phyloP scores from a whole-genome alignment of 2,329 filamentous ascomycete species.

The Colletotrichum liaoningense region DNA sequence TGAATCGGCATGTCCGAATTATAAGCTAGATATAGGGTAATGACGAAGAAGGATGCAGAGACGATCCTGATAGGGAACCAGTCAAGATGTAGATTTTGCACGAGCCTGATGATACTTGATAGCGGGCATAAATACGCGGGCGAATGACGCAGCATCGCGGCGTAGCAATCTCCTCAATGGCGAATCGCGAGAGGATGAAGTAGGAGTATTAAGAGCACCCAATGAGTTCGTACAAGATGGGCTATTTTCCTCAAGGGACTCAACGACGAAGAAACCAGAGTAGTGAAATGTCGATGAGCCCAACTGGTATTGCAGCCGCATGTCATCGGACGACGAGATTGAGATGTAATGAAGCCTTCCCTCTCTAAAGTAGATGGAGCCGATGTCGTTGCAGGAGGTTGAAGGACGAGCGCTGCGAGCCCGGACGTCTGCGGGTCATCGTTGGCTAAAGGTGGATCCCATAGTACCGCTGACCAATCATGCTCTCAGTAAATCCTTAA shows the following conservation, averaged over 20 bases:
- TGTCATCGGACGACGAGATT: background rate
- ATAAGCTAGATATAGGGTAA: background rate
- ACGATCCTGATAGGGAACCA: background rate
- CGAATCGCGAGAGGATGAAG: background rate
- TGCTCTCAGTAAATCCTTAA: background rate
- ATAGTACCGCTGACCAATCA: background rate
- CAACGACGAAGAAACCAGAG: background rate
- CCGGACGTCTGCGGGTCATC: conserved; percentile 15
- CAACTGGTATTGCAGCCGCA: background rate
- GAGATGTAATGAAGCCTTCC: background rate
- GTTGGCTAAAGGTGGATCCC: background rate
- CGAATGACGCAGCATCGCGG: background rate
- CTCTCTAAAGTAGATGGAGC: background rate
- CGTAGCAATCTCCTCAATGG: background rate
- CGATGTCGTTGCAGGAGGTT: background rate
- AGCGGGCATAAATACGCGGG: background rate
- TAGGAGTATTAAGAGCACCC: no score
- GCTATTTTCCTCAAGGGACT: background rate
- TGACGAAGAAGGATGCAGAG: background rate
- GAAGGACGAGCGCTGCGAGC: background rate
- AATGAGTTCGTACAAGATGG: background rate
- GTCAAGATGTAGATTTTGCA: background rate
- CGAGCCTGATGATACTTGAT: background rate
- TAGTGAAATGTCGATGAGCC: background rate
- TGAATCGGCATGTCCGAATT: background rate